Base-by-base conservation (phyloP, 2,329 filamentous ascomycete species). In the Cladosporium sp. region DNA sequence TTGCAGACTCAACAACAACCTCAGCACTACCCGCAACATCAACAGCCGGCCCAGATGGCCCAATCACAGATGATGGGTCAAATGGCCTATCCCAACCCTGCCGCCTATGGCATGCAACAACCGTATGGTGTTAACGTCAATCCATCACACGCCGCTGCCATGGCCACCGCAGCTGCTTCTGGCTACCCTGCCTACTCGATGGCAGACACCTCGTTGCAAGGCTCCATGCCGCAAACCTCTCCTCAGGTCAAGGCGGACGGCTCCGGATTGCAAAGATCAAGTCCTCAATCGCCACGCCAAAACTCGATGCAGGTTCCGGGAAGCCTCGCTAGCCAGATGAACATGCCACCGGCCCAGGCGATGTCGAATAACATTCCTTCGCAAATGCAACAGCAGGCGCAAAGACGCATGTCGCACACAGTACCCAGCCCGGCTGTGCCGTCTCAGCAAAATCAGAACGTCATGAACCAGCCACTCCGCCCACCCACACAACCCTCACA, bases 111-210 rank as follows among this genome's bases (percentile, higher is more conserved):
- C 63, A 89, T 95, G 82, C 85, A 88, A 48, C 74, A 77, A 53
- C 73, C 73, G 18, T 95, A 95, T 73, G 85, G 45, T 30, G 45
- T 48, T 80, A 52, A 89, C 92, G 71, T 85, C 86, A 44, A 51
- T 29, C 82, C 86, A 17, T 89, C 90, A 41, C 89, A 95, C 69
- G 90, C 90, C 12, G 91, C 92, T 43, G 91, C 91, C 52, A 93
- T 96, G 88, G 91, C 43, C 24, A 96, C 91, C 1, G 92, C 92
- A 15, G 91, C 92, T 1, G 92, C 92, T 9, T 91, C 90, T 5
- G 91, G 92, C 36, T 86, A 89, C 54, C 32, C 73, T 56, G 87
- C 86, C 60, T 85, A 86, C 55, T 84, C 86, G 58, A 82, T 90
- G 71, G 74, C 84, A 44, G 83, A 86, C 50, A 71, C 78, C 68